A percentile compares a stretch with the other conserved stretches of the same genome.
Evolutionary conservation across 2,329 filamentous ascomycete genomes (phyloP).

Genomic region (Trichoderma gracile): DNA sequence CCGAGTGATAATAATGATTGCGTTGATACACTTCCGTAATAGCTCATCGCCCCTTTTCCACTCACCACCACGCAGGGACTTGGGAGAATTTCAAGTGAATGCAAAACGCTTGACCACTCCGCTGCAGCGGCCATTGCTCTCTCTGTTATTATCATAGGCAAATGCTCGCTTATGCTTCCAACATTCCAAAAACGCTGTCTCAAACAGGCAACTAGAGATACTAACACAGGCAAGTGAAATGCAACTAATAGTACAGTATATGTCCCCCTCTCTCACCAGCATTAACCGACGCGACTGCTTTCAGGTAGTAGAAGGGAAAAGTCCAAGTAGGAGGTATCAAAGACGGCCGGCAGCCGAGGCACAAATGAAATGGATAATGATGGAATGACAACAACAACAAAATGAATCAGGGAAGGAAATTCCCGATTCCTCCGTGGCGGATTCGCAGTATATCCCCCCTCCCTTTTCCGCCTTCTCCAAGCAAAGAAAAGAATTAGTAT

Average conservation of each 20-base stretch:
- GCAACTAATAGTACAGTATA: conserved; percentile 20
- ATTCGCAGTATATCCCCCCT: background rate
- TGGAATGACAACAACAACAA: background rate
- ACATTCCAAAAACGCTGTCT: conserved; percentile 16
- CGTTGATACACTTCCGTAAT: background rate
- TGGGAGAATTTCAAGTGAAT: background rate
- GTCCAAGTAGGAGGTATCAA: conserved; percentile 20
- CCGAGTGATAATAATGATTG: conserved; percentile 1
- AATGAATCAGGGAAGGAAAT: background rate
- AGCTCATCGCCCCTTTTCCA: background rate
- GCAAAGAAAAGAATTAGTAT: background rate
- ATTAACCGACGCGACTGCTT: conserved; percentile 17
- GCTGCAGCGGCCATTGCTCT: conserved; percentile 2
- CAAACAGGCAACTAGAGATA: conserved; percentile 1
- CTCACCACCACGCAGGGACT: background rate
- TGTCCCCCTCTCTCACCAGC: conserved; percentile 1
- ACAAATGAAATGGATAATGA: background rate
- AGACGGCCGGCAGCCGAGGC: background rate
- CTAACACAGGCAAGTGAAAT: conserved; percentile 21
- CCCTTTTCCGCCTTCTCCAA: background rate
- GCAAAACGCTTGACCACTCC: conserved; percentile 1
- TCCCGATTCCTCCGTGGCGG: conserved; percentile 6
- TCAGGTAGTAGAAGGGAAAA: conserved; percentile 4
- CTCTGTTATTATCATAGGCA: conserved; percentile 20
- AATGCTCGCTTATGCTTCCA: conserved; percentile 25